Evolutionary conservation across 257 asterid species (phyloP).

Genomic region (Penstemon barbatus): DNA sequence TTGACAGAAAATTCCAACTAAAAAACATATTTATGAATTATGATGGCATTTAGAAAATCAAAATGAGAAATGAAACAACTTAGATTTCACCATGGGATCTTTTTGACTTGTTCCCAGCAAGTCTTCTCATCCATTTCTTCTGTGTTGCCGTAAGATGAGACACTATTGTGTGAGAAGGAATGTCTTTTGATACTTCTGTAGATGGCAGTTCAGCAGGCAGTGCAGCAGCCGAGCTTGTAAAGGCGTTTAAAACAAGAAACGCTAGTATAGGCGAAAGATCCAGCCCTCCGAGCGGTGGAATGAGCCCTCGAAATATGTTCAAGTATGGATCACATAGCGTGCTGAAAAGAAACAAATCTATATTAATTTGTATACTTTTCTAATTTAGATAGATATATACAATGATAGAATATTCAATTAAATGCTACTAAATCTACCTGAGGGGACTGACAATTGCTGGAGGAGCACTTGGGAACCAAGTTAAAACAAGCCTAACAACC

Average conservation of each 20-base stretch:
- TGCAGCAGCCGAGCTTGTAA: constrained; percentile 83
- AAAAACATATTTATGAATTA: constrained; percentile 6
- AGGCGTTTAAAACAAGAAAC: constrained; percentile 70
- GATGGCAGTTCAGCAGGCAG: constrained; percentile 93
- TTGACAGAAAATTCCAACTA: constrained; percentile 17
- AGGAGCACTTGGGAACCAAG: constrained; percentile 97
- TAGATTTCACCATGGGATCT: constrained; percentile 27
- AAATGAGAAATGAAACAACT: constrained; percentile 20
- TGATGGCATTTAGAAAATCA: constrained; percentile 12
- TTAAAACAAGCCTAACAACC: constrained; percentile 76
- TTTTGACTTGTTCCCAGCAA: constrained; percentile 45
- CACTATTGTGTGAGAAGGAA: constrained; percentile 27
- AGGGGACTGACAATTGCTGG: constrained; percentile 78
- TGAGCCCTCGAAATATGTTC: constrained; percentile 92
- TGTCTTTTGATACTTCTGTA: constrained; percentile 33
- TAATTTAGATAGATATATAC: not conserved
- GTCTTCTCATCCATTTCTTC: constrained; percentile 72
- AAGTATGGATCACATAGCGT: constrained; percentile 92
- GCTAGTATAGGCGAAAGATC: constrained; percentile 89
- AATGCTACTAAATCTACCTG: constrained; percentile 41
- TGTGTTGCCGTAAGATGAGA: constrained; percentile 48
- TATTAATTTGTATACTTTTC: constrained; percentile 21
- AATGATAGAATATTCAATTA: not conserved
- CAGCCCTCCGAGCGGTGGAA: constrained; percentile 96
- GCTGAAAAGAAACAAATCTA: constrained; percentile 49